A percentile compares a stretch with the other conserved stretches of the same genome.
phyloP scores from a whole-genome alignment of 140 eudicot species.

The Anethum foeniculum region DNA sequence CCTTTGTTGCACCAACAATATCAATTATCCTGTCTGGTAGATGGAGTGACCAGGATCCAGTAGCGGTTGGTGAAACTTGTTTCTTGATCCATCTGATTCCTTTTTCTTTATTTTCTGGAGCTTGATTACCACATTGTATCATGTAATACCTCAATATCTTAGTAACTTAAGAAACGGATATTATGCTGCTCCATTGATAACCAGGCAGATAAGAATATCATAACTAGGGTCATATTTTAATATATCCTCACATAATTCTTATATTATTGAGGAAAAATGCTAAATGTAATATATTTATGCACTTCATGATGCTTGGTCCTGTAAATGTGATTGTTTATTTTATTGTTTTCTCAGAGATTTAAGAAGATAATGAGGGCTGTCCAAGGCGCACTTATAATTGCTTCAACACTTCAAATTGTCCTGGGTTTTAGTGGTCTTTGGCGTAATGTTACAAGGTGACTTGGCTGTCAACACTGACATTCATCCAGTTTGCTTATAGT shows the following conservation, averaged over 20 bases:
- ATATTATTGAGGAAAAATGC: not conserved
- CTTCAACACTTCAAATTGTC: slow-evolving; percentile 73
- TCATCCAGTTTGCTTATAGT: not conserved
- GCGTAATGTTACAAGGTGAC: slow-evolving; percentile 42
- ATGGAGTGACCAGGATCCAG: slow-evolving; percentile 6
- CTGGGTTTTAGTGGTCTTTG: slow-evolving; percentile 91
- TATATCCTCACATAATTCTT: not conserved
- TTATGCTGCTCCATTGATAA: not conserved
- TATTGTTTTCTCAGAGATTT: slow-evolving; percentile 46
- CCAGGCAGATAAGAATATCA: not conserved
- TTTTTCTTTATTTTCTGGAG: not conserved
- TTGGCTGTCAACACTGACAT: not conserved
- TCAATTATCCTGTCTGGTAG: slow-evolving; percentile 3
- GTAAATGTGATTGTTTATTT: slow-evolving; percentile 2
- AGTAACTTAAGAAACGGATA: not conserved
- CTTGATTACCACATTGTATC: not conserved
- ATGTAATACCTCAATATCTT: not conserved
- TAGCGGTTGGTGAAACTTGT: not conserved
- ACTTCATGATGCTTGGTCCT: not conserved
- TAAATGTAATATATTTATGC: not conserved
- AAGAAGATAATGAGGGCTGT: slow-evolving; percentile 74
- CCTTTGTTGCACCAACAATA: slow-evolving; percentile 2
- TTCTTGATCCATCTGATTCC: not conserved
- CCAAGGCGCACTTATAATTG: slow-evolving; percentile 79
- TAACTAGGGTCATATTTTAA: not conserved